phyloP scores from a whole-genome alignment of 176 grass and related monocot species.

The Carex pumila region DNA sequence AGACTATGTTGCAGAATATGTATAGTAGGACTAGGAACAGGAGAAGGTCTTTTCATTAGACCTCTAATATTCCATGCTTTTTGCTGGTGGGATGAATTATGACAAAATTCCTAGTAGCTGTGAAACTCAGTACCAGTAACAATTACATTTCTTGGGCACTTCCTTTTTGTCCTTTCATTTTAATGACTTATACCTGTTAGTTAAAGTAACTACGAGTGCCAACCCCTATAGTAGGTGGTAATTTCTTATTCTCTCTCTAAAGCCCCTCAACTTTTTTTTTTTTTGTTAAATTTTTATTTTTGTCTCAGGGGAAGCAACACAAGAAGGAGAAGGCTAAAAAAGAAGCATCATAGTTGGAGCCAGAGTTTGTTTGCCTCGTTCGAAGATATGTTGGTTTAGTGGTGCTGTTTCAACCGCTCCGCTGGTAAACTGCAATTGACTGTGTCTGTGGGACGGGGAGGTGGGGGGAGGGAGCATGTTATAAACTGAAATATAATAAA shows the following conservation, averaged over 20 bases:
- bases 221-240: not conserved
- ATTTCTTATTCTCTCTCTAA: not conserved
- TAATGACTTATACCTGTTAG: not conserved
- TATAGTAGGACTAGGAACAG: not conserved
- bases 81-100: not conserved
- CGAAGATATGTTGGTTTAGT: constrained; percentile 19
- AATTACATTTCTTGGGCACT: not conserved
- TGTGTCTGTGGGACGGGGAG: not conserved
- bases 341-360: constrained; percentile 41
- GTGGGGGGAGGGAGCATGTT: not conserved
- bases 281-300: not conserved
- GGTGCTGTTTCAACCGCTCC: not conserved
- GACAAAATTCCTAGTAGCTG: not conserved
- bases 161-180: not conserved
- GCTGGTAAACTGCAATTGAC: not conserved
- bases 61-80: not conserved
- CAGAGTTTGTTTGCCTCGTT: constrained; percentile 41
- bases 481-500: not conserved
- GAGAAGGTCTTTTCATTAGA: not conserved
- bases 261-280: not conserved
- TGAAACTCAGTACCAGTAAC: not conserved
- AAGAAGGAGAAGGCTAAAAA: constrained; percentile 66
- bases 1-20: not conserved
- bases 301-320: constrained; percentile 48
- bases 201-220: not conserved